A percentile compares a stretch with the other conserved stretches of the same genome.
These are phyloP conservation scores for Acanthamoeba rhysodes DNA, from an alignment of 208 protist species.

Conservation along the genomic window DNA sequence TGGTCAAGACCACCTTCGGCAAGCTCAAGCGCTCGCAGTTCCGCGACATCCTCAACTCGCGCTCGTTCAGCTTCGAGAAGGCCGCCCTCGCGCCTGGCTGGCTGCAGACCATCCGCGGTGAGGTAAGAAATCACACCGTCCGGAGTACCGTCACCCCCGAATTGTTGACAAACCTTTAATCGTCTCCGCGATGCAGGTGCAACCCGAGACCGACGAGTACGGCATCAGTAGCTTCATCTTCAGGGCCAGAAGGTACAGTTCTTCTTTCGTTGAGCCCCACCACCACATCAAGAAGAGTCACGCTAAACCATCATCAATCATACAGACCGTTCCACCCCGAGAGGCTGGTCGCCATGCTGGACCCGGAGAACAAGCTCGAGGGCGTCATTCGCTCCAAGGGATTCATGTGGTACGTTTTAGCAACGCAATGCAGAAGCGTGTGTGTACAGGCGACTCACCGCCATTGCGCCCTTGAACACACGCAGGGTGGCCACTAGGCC, in stretches of 20 bases:
- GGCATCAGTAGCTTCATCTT: slow-evolving; percentile 90
- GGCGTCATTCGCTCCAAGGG: slow-evolving; percentile 88
- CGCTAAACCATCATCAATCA: not conserved
- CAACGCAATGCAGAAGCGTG: not conserved
- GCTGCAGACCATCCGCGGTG: slow-evolving; percentile 38
- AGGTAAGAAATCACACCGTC: slow-evolving; percentile 1
- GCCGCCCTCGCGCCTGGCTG: slow-evolving; percentile 79
- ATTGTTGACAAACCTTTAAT: not conserved
- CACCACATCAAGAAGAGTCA: not conserved
- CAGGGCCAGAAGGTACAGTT: slow-evolving; percentile 6
- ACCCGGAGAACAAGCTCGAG: slow-evolving; percentile 26
- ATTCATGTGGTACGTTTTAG: slow-evolving; percentile 85
- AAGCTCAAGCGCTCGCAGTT: slow-evolving; percentile 80
- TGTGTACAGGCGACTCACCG: not conserved
- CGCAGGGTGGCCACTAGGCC: slow-evolving; percentile 26
- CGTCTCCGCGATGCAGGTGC: slow-evolving; percentile 37
- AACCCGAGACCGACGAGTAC: slow-evolving; percentile 90
- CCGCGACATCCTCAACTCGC: slow-evolving; percentile 86
- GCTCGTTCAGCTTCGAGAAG: slow-evolving; percentile 87
- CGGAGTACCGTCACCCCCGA: too few species aligned
- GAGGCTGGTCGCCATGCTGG: slow-evolving; percentile 79
- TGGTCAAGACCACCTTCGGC: slow-evolving; percentile 82
- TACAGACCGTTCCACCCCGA: slow-evolving; percentile 88
- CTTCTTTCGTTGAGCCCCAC: not conserved
- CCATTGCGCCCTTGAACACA: not conserved